Conservation (phyloP, 345 rosid species). For the Citrus sinensis region DNA sequence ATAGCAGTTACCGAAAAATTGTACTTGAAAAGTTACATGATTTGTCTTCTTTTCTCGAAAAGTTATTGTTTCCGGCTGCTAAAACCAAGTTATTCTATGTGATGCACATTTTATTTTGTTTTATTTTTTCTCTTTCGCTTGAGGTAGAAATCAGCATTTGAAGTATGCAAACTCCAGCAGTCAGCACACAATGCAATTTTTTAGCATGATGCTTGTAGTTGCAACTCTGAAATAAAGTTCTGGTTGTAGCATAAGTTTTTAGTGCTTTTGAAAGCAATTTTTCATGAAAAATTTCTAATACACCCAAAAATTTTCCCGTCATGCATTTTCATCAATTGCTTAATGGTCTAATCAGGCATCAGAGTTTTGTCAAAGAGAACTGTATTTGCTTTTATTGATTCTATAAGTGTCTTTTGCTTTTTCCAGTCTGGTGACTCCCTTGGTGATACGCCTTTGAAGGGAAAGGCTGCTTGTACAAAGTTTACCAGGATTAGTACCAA, state of each 20-base stretch:
- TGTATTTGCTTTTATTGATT: slow-evolving; percentile 9
- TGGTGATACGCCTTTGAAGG: slow-evolving; percentile 45
- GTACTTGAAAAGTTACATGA: background rate
- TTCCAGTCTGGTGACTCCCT: slow-evolving; percentile 44
- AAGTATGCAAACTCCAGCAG: background rate
- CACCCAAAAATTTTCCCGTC: background rate
- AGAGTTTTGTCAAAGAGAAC: background rate
- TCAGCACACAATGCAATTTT: background rate
- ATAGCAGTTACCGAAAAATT: background rate
- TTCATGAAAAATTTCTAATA: background rate
- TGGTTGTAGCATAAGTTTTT: background rate
- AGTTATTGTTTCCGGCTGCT: background rate
- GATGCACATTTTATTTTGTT: background rate
- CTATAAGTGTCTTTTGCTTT: background rate
- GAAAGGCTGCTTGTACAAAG: slow-evolving; percentile 84
- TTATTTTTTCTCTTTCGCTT: background rate
- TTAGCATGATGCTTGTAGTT: background rate
- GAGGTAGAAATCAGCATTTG: background rate
- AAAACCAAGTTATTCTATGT: background rate
- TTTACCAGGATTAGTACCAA: slow-evolving; percentile 76
- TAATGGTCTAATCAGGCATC: slow-evolving; percentile 7
- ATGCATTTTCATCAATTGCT: background rate
- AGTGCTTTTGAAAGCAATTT: background rate
- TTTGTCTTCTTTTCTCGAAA: background rate
- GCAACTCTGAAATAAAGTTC: background rate